Base-by-base conservation (phyloP, 345 rosid species). In the Salix exigua region DNA sequence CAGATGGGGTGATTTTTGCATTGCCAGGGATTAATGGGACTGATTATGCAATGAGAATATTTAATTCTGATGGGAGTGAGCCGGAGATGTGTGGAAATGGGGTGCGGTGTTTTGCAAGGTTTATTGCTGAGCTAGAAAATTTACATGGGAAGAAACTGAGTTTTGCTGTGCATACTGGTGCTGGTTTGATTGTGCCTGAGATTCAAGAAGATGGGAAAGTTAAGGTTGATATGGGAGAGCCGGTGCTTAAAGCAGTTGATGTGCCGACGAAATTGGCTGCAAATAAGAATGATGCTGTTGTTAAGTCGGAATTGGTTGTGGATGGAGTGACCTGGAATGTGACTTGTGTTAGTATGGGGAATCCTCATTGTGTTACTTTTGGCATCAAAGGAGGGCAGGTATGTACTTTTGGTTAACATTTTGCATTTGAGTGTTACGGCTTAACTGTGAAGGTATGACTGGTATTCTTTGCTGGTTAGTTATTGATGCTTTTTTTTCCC, bases 71-170 rank as follows among this genome's bases (percentile, higher is more conserved):
- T 81, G 98, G 97, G 71, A 94, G 97, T 63, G 99, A 94, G 83
- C 99, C 97, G 18, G 98, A 96, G 88, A 92, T 96, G 97, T 96
- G 99, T 79, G 98, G 97, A 67, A 96, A 96, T 75, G 99, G 98
- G 42, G 95, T 96, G n/a, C 79, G 97, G 72, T 96, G 98, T 84
- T 92, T 96, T 77, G 99, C 98, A 2, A 89, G 87, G 85, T 92
- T 94, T 83, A 84, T 94, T 51, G 88, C 97, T 1, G 90, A 96
- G 87, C 85, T 94, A 77, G 92, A 96, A 75, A 91, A 87, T 80
- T 76, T 92, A 46, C 86, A 83, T 1, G 98, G 98, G 65, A 88
- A 75, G 75, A 58, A 23, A 23, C 88, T 84, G 21, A 91, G 97
- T 79, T 93, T 96, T 83, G 87, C 93, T 0, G 71, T 96, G 11